These are phyloP conservation scores for Decorospora gaudefroyi DNA, from an alignment of 2,329 filamentous ascomycete species.

Conservation along the genomic window DNA sequence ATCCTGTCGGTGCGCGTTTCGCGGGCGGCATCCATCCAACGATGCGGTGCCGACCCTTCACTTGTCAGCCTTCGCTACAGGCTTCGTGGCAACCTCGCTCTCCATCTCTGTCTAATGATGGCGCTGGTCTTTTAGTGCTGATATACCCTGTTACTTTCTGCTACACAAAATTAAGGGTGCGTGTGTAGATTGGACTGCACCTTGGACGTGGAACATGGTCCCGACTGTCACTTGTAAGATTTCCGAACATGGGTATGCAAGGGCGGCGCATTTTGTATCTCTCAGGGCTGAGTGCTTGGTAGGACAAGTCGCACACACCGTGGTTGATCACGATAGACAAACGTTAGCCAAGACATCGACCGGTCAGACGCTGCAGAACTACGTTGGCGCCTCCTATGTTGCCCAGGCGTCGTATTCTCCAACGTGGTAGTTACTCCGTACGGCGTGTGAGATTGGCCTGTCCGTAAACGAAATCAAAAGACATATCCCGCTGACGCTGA, in stretches of 20 bases:
- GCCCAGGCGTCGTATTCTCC: neutral
- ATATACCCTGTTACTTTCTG: constrained; percentile 19
- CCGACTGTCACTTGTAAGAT: no score
- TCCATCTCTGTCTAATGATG: constrained; percentile 15
- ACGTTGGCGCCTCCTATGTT: constrained; percentile 1
- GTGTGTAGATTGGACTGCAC: constrained; percentile 7
- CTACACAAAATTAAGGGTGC: constrained; percentile 28
- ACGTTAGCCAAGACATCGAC: constrained; percentile 5
- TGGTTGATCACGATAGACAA: constrained; percentile 3
- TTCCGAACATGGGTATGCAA: constrained; percentile 11
- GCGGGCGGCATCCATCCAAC: constrained; percentile 16
- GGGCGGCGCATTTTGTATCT: constrained; percentile 9
- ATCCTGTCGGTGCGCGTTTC: constrained; percentile 11
- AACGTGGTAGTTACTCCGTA: no score
- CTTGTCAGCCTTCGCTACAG: constrained; percentile 21
- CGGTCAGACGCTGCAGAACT: constrained; percentile 8
- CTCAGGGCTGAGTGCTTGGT: constrained; percentile 13
- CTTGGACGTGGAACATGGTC: constrained; percentile 8
- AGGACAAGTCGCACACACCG: constrained; percentile 12
- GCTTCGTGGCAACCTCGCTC: constrained; percentile 11
- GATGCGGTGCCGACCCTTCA: constrained; percentile 13
- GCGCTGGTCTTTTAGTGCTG: constrained; percentile 26
- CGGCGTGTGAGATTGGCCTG: constrained; percentile 5
- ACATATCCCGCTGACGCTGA: constrained; percentile 2
- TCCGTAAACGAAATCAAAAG: constrained; percentile 3